phyloP scores from a whole-genome alignment of 441 rosid species.

The Brassica hybrid region DNA sequence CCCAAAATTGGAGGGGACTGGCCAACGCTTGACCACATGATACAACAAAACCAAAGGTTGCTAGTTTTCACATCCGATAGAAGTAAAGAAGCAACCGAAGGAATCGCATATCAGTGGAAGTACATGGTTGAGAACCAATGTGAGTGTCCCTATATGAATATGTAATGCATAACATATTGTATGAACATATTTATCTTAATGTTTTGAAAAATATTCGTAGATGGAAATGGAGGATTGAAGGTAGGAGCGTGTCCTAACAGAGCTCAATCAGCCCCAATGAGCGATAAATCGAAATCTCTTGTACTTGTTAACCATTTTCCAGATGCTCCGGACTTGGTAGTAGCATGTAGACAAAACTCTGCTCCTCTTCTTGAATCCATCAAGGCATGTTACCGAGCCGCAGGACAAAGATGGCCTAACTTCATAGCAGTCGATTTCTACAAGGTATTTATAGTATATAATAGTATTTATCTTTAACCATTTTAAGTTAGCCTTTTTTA shows the following conservation, averaged over 20 bases:
- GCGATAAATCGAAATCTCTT: slow-evolving; percentile 54
- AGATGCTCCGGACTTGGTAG: slow-evolving; percentile 45
- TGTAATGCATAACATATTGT: not conserved
- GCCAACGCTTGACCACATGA: slow-evolving; percentile 64
- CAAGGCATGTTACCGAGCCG: slow-evolving; percentile 50
- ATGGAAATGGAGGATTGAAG: slow-evolving; percentile 62
- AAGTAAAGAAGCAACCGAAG: slow-evolving; percentile 61
- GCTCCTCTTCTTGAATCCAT: slow-evolving; percentile 56
- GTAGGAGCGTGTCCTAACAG: slow-evolving; percentile 62
- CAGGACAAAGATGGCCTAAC: slow-evolving; percentile 71
- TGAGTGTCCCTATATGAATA: slow-evolving; percentile 42
- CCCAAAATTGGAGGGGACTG: slow-evolving; percentile 64
- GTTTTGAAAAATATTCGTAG: slow-evolving; percentile 40
- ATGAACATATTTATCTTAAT: not conserved
- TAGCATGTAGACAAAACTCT: slow-evolving; percentile 65
- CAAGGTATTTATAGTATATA: slow-evolving; percentile 43
- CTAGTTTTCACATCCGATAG: slow-evolving; percentile 65
- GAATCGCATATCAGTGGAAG: slow-evolving; percentile 66
- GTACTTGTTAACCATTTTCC: slow-evolving; percentile 63
- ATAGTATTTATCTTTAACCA: too few species aligned
- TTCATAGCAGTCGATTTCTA: slow-evolving; percentile 74
- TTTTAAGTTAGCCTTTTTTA: too few species aligned
- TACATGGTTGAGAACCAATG: slow-evolving; percentile 73
- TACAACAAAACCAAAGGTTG: slow-evolving; percentile 58
- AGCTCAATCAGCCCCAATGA: slow-evolving; percentile 60